Evolutionary conservation across 2,329 filamentous ascomycete genomes (phyloP).

Genomic region (Fusarium floridanum): DNA sequence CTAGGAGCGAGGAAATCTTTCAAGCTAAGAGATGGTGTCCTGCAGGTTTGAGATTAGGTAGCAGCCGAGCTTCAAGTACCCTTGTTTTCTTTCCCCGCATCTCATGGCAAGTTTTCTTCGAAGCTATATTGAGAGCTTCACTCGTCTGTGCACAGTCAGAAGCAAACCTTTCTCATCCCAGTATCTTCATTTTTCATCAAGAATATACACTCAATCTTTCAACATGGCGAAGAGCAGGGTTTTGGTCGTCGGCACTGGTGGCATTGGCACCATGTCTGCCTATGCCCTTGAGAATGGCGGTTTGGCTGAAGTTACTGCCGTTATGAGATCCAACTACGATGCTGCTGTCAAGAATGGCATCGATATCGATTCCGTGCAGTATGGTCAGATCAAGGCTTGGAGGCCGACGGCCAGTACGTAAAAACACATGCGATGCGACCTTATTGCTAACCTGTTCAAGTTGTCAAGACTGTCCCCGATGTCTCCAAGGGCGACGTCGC

Average conservation of each 20-base stretch:
- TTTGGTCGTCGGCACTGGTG: conserved; percentile 65
- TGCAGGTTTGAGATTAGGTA: not conserved
- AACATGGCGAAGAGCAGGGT: conserved; percentile 2
- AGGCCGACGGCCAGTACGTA: conserved; percentile 58
- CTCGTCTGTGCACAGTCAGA: not conserved
- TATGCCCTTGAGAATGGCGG: conserved; percentile 65
- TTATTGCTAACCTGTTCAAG: conserved; percentile 42
- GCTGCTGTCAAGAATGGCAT: conserved; percentile 63
- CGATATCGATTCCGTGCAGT: conserved; percentile 66
- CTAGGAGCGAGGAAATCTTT: not conserved
- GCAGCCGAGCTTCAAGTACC: not conserved
- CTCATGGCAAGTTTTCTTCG: conserved; percentile 2
- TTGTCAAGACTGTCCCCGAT: conserved; percentile 63
- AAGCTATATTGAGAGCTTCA: conserved; percentile 7
- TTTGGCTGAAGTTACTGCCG: conserved; percentile 64
- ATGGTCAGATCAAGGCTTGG: conserved; percentile 64
- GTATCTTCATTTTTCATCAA: not conserved
- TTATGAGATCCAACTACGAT: conserved; percentile 69
- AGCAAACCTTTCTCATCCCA: not conserved
- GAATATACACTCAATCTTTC: not conserved
- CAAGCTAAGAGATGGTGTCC: not conserved
- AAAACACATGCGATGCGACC: not conserved
- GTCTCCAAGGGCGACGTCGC: conserved; percentile 10
- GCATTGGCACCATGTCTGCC: conserved; percentile 68
- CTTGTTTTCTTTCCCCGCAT: not conserved